Evolutionary conservation across 768 basidiomycete genomes (phyloP).

Genomic region (Trametes punicea): DNA sequence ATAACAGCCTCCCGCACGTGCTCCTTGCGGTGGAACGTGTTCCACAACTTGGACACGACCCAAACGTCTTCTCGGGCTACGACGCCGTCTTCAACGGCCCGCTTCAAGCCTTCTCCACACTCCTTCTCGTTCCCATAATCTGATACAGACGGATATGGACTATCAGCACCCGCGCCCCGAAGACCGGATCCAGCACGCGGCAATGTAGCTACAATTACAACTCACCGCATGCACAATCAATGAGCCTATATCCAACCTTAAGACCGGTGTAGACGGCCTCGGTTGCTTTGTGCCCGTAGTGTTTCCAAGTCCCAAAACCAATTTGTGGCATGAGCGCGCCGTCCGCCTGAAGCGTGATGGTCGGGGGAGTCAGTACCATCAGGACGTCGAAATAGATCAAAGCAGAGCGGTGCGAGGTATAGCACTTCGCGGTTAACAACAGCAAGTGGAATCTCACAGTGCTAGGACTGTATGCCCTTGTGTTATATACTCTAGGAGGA

Average conservation of each 20-base stretch:
- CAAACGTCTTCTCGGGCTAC: slow-evolving; percentile 42
- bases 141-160: neutral
- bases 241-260: slow-evolving; percentile 21
- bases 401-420: too few relatives aligned
- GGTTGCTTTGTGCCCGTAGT: slow-evolving; percentile 18
- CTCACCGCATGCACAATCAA: slow-evolving; percentile 24
- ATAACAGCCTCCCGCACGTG: slow-evolving; percentile 33
- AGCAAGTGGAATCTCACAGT: too few relatives aligned
- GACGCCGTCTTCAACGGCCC: slow-evolving; percentile 37
- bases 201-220: neutral
- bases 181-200: neutral
- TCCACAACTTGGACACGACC: slow-evolving; percentile 35
- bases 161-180: neutral
- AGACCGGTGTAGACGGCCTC: slow-evolving; percentile 23
- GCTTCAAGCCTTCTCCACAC: slow-evolving; percentile 33
- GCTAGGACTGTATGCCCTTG: too few relatives aligned
- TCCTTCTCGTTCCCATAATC: slow-evolving; percentile 43
- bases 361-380: neutral
- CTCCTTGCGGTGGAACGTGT: slow-evolving; percentile 38
- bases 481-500: neutral
- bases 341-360: slow-evolving; percentile 6
- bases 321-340: slow-evolving; percentile 20
- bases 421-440: too few relatives aligned
- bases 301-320: slow-evolving; percentile 27
- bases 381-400: too few relatives aligned